Conservation (phyloP, 305 asterid genomes). For the Salvia sclarea region DNA sequence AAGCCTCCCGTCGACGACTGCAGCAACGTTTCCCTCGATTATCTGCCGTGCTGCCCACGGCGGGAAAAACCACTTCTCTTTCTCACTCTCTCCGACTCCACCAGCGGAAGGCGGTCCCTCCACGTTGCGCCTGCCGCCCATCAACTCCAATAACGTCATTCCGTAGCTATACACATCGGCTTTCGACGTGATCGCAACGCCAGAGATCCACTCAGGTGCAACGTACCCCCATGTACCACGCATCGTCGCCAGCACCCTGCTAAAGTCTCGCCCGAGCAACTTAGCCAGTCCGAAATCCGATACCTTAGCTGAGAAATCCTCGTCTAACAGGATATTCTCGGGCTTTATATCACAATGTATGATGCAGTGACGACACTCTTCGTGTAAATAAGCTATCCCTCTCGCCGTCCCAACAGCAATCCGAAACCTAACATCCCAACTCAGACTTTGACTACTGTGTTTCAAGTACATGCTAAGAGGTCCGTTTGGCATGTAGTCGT, state of each 20-base stretch:
- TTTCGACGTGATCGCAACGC: slow-evolving; percentile 74
- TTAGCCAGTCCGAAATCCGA: slow-evolving; percentile 82
- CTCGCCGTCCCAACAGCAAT: slow-evolving; percentile 62
- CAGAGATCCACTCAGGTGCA: slow-evolving; percentile 92
- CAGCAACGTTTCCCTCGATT: slow-evolving; percentile 54
- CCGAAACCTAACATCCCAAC: slow-evolving; percentile 69
- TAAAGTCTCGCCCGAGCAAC: slow-evolving; percentile 70
- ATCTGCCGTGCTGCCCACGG: slow-evolving; percentile 71
- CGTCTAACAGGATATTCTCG: slow-evolving; percentile 68
- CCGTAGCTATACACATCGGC: slow-evolving; percentile 91
- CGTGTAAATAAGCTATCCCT: slow-evolving; percentile 78
- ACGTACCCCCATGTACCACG: slow-evolving; percentile 91
- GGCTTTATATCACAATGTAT: slow-evolving; percentile 88
- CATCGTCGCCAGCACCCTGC: slow-evolving; percentile 68
- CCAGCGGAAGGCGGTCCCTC: slow-evolving; percentile 59
- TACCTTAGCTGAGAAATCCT: slow-evolving; percentile 64
- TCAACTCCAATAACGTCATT: slow-evolving; percentile 67
- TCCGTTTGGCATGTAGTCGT: slow-evolving; percentile 81
- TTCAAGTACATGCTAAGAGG: slow-evolving; percentile 61
- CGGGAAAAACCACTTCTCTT: slow-evolving; percentile 69
- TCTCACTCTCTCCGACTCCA: slow-evolving; percentile 43
- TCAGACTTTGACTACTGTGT: slow-evolving; percentile 48
- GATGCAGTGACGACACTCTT: slow-evolving; percentile 66
- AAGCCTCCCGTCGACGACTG: slow-evolving; percentile 59
- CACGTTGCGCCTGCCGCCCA: slow-evolving; percentile 71